Base-by-base conservation (phyloP, 179 eudicot genomes). In the Nepenthes alata region DNA sequence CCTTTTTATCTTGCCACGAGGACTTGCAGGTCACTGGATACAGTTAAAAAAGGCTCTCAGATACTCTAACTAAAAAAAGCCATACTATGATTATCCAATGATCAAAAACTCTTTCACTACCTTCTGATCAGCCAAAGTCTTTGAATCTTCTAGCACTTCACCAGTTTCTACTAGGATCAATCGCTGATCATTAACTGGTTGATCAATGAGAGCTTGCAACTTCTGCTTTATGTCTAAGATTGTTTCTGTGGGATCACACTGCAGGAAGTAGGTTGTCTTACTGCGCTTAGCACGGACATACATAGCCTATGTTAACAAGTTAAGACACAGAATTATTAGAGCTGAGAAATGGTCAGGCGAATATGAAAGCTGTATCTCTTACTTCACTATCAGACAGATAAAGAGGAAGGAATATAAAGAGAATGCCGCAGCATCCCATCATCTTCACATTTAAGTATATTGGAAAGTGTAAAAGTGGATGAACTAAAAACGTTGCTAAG, bases 91-190 rank as follows among this genome's bases (percentile, higher is more conserved):
- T 11, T 55, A 34, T 55, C 35, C 41, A 39, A 13, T 10, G 47
- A 60, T 36, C 36, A 45, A 51, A 51, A 37, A 6, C 47, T 16
- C n/a, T 34, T 4, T 11, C 34, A 53, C 47, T 67, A 93, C 98
- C 97, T 89, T 85, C 80, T 89, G 95, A 70, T 93, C 97, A 39
- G 97, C 98, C 70, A 89, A 67, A 36, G 97, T 82, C 71, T 89
- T 93, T 47, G 89, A 78, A 79, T 93, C 91, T 37, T 87, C 91
- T 0, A 93, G 72, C 53, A 93, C 87, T 65, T 87, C 87, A n/a
- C 83, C 74, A 34, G 86, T 79, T 65, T 75, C 78, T 55, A 74
- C 62, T 25, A 89, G 72, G 71, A 84, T 81, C 69, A 93, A 70
- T 34, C 87, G 84, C 67, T 87, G 98, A 74, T 89, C 83, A 67